Evolutionary conservation across 176 grass and related monocot species (phyloP).

Genomic region (Canna indica): DNA sequence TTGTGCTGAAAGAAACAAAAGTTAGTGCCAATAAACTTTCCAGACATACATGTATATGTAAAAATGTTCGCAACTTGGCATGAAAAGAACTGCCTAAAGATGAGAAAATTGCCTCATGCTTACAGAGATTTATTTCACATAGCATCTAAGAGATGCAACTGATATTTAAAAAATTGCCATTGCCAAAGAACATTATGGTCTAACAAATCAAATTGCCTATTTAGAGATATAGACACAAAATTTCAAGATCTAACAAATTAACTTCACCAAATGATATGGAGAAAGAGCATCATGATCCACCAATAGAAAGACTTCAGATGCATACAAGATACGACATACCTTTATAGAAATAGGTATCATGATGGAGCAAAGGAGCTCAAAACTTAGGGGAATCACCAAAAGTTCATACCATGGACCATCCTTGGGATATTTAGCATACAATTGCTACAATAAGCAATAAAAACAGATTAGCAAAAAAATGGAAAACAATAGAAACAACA

Average conservation of each 20-base stretch:
- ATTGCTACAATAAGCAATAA: constrained; percentile 42
- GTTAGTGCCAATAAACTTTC: background rate
- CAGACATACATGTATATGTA: background rate
- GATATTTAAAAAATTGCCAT: no score
- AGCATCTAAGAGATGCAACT: no score
- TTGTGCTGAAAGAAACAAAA: constrained; percentile 71
- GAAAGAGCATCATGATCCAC: background rate
- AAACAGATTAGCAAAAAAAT: background rate
- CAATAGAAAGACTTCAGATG: background rate
- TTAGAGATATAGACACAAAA: no score
- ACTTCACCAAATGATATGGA: background rate
- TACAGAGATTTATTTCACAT: no score
- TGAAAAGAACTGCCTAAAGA: background rate
- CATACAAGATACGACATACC: constrained; percentile 48
- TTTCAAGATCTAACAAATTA: no score
- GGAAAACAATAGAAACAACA: background rate
- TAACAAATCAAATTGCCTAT: no score
- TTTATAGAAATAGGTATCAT: constrained; percentile 99
- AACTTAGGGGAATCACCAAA: constrained; percentile 70
- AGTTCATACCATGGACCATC: constrained; percentile 75
- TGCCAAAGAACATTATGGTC: no score
- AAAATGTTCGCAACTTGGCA: constrained; percentile 42
- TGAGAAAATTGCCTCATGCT: background rate
- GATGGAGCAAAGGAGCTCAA: constrained; percentile 91
- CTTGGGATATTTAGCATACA: constrained; percentile 70